Percentiles rank a stretch among this genome's conserved stretches.
phyloP scores from a whole-genome alignment of 805 yeast genomes.

The Ogataea corticis region DNA sequence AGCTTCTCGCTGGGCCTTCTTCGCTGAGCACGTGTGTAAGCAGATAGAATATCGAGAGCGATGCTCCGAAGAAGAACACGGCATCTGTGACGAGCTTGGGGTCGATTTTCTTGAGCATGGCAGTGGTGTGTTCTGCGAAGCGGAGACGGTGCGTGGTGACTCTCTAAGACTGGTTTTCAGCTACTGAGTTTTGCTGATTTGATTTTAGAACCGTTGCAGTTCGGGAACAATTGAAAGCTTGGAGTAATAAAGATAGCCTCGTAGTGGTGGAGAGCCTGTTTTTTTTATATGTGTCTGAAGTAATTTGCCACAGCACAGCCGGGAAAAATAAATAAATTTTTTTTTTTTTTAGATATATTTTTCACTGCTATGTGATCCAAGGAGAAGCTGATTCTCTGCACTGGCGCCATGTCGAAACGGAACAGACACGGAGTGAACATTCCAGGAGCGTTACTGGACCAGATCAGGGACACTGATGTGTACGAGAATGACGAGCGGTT shows the following conservation, averaged over 20 bases:
- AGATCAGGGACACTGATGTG: slow-evolving; percentile 37
- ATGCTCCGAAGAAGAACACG: slow-evolving; percentile 44
- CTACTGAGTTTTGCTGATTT: no score
- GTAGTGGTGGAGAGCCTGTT: background rate
- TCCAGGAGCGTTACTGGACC: slow-evolving; percentile 45
- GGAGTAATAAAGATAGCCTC: no score
- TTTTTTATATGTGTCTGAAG: background rate
- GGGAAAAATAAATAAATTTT: background rate
- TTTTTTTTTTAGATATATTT: background rate
- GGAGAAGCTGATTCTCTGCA: no score
- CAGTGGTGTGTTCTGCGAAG: background rate
- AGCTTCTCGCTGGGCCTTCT: slow-evolving; percentile 40
- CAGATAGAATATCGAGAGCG: slow-evolving; percentile 54
- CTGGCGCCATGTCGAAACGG: slow-evolving; percentile 21
- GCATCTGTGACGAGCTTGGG: slow-evolving; percentile 32
- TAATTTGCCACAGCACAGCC: background rate
- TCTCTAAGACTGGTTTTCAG: no score
- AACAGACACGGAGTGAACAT: slow-evolving; percentile 38
- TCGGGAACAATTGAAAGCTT: no score
- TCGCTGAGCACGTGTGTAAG: slow-evolving; percentile 34
- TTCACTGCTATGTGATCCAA: no score
- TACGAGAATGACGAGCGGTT: slow-evolving; percentile 37
- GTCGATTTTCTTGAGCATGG: slow-evolving; percentile 31
- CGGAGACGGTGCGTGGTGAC: no score
- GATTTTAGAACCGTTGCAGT: no score